Base-by-base conservation (phyloP, 2,329 filamentous ascomycete genomes). In the Tothia fuscella region DNA sequence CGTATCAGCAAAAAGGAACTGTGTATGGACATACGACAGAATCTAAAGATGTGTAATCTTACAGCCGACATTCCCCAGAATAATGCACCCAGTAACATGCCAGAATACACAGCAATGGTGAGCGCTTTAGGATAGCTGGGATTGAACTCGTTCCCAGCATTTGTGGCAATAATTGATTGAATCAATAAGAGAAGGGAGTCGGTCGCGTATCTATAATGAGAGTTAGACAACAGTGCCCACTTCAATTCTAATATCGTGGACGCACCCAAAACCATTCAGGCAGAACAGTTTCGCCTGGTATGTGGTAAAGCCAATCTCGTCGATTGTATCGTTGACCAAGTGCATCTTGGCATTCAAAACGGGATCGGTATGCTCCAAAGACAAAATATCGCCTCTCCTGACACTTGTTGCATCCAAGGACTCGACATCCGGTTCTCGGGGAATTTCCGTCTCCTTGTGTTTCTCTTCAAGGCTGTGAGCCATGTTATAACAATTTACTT, bases 321-420 rank as follows among this genome's bases (percentile, higher is more conserved):
- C 67, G 43, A 72, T 71, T 13, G 75, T 75, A 56, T 82, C 71
- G 53, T 82, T 83, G 46, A 82, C 70, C 21, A 82, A 63, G 49
- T 77, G 70, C 76, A 82, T 82, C 56, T 82, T 82, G 30, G 70
- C 70, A 50, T 74, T 73, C 33, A 82, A 59, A 1, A 71, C 75
- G 4, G 74, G 72, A 52, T 82, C 77, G 21, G 73, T 59, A 50
- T 73, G 66, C 55, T 80, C 71, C 41, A 67, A 58, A 4, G 63
- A 65, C 12, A 81, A 63, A 19, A 81, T 58, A 49, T 81, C 76
- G 31, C 56, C 59, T 41, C 63, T 63, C 13, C 42, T 20, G 26
- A 36, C 17, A 25, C 31, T 36, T n/a, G 20, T 30, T 3, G 22
- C 24, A 7, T 41, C 38, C 14, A 34, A 21, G n/a, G 32, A 42